Base-by-base conservation (phyloP, 1,284 basidiomycete genomes). In the Sporisorium scitamineum region DNA sequence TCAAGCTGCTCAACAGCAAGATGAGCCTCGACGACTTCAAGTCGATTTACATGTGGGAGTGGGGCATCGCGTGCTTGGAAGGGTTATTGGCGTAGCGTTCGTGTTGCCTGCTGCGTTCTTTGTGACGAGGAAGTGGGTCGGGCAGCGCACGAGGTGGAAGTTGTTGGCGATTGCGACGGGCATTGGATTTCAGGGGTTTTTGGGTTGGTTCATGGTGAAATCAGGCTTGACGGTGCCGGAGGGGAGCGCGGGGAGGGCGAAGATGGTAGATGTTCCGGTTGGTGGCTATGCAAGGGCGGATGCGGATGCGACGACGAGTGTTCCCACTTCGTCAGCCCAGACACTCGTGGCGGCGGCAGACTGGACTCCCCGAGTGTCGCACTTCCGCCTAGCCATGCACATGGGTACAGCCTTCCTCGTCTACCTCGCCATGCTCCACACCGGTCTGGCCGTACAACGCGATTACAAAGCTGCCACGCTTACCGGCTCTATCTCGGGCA, bases 131-230 rank as follows among this genome's bases (percentile, higher is more conserved):
- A 54, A 55, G 9, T 78, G 70, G 65, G 71, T 78, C 0, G 65
- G 52, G 0, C 26, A 16, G 26, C 73, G 65, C 2, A 88, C 94
- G 59, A 89, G 91, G 1, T 86, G 87, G 29, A 90, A 90, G 74
- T 89, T 97, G 29, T 86, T 89, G 14, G 91, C 90, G 2, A 89
- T 97, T 71, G 92, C 91, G 0, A 85, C 90, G 0, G 90, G 97
- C 51, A 92, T 98, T 58, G 95, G 94, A 26, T 91, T 91, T 34
- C 94, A 99, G 86, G 97, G 97, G 42, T 90, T 90, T 18, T 89
- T 99, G 22, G 97, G 97, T 29, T 99, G 97, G 97, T 97, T 97
- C 88, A 99, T 99, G 97, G 97, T 99, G 70, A 93, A 97, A 85
- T 96, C 94, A 11, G 97, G 97, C 1, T 88, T 99, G 13, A 92